phyloP scores from a whole-genome alignment of 2,329 filamentous ascomycete species.

The Colletotrichum higginsianum region DNA sequence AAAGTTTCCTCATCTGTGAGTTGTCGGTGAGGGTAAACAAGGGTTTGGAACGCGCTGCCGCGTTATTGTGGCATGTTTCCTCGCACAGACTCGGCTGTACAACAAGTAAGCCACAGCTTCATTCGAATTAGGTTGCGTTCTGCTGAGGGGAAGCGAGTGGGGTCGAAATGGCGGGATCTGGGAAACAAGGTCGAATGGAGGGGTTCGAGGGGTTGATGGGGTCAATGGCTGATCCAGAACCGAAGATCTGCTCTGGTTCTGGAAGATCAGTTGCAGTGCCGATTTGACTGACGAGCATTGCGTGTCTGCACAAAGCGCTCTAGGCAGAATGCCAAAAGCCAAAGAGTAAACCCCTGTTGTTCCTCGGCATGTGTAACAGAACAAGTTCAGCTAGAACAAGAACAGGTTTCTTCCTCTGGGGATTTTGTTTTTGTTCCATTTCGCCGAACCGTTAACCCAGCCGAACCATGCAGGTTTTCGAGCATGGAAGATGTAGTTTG shows the following conservation, averaged over 20 bases:
- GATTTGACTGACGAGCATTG: slow-evolving; percentile 3
- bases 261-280: slow-evolving; percentile 14
- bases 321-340: slow-evolving; percentile 3
- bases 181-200: slow-evolving; percentile 15
- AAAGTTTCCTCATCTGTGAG: slow-evolving; percentile 32
- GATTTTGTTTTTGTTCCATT: neutral
- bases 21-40: slow-evolving; percentile 37
- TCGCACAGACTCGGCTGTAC: slow-evolving; percentile 35
- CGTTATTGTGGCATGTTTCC: slow-evolving; percentile 35
- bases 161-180: slow-evolving; percentile 21
- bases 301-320: slow-evolving; percentile 3
- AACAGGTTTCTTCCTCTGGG: neutral
- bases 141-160: slow-evolving; percentile 28
- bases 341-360: neutral
- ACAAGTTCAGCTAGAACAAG: too few relatives aligned
- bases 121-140: slow-evolving; percentile 30
- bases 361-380: neutral
- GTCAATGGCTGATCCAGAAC: slow-evolving; percentile 18
- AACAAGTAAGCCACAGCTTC: slow-evolving; percentile 36
- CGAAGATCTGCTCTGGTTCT: slow-evolving; percentile 25
- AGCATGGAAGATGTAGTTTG: neutral
- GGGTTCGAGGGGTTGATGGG: slow-evolving; percentile 27
- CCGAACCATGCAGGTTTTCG: slow-evolving; percentile 26
- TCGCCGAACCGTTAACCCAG: neutral
- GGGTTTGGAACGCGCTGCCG: slow-evolving; percentile 35